Evolutionary conservation across 495 filamentous ascomycete species (phyloP).

Genomic region (Terfezia boudieri): DNA sequence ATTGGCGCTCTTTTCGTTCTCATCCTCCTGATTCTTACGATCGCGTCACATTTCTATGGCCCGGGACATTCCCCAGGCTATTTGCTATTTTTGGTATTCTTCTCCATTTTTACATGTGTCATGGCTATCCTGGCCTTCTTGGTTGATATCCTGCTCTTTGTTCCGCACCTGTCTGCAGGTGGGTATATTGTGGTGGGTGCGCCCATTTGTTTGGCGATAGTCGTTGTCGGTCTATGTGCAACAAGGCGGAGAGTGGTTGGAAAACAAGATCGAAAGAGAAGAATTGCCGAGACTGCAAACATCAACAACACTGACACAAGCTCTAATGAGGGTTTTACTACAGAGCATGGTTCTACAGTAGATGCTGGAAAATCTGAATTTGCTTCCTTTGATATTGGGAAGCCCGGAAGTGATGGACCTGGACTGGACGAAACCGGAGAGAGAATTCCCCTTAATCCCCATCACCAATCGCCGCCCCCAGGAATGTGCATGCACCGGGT

Average conservation of each 20-base stretch:
- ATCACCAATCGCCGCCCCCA: not conserved
- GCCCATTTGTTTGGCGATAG: slow-evolving; percentile 64
- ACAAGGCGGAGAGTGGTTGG: slow-evolving; percentile 89
- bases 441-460: slow-evolving; percentile 52
- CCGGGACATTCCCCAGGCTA: slow-evolving; percentile 87
- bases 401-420: slow-evolving; percentile 15
- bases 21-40: slow-evolving; percentile 57
- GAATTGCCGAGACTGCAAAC: slow-evolving; percentile 86
- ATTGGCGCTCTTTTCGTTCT: slow-evolving; percentile 72
- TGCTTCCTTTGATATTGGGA: slow-evolving; percentile 49
- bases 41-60: slow-evolving; percentile 64
- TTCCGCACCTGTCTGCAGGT: slow-evolving; percentile 82
- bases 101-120: slow-evolving; percentile 65
- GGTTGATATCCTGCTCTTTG: slow-evolving; percentile 86
- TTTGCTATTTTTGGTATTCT: slow-evolving; percentile 59
- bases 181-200: slow-evolving; percentile 87
- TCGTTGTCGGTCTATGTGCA: slow-evolving; percentile 76
- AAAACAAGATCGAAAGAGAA: slow-evolving; percentile 72
- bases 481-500: not conserved
- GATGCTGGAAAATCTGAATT: slow-evolving; percentile 35
- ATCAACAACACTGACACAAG: slow-evolving; percentile 59
- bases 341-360: slow-evolving; percentile 22
- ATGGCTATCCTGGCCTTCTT: slow-evolving; percentile 73
- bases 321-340: slow-evolving; percentile 18
- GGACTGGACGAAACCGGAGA: slow-evolving; percentile 46